These are phyloP conservation scores for Rhodofomes roseus DNA, from an alignment of 1,284 basidiomycete species.

Conservation along the genomic window DNA sequence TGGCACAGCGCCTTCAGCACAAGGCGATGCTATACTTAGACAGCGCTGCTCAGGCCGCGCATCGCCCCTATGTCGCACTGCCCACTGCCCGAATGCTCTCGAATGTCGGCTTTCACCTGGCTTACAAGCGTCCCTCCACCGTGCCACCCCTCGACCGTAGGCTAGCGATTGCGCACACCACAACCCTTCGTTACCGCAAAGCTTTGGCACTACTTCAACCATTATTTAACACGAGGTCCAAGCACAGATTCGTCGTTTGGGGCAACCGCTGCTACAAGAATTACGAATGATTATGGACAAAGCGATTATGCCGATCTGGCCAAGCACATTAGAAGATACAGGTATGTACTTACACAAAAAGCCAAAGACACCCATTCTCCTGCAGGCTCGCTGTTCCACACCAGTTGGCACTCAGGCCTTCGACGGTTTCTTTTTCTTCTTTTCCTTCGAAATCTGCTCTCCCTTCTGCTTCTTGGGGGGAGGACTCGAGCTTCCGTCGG, in stretches of 20 bases:
- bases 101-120: background rate
- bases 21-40: background rate
- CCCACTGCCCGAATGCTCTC: background rate
- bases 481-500: constrained; percentile 25
- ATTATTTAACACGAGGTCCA: background rate
- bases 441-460: constrained; percentile 12
- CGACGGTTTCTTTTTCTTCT: constrained; percentile 25
- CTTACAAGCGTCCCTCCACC: too few relatives aligned
- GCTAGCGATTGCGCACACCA: background rate
- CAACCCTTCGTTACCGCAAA: background rate
- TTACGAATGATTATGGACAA: background rate
- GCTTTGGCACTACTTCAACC: background rate
- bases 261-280: background rate
- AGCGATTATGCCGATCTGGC: background rate
- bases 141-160: background rate
- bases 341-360: constrained; percentile 1
- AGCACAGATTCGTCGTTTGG: background rate
- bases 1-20: background rate
- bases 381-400: background rate
- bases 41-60: background rate
- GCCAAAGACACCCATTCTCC: background rate
- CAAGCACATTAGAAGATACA: background rate
- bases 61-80: background rate
- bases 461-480: constrained; percentile 20
- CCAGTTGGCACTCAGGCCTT: constrained; percentile 18